Conservation (phyloP, 768 basidiomycete genomes). For the Candolleomyces eurysporus region DNA sequence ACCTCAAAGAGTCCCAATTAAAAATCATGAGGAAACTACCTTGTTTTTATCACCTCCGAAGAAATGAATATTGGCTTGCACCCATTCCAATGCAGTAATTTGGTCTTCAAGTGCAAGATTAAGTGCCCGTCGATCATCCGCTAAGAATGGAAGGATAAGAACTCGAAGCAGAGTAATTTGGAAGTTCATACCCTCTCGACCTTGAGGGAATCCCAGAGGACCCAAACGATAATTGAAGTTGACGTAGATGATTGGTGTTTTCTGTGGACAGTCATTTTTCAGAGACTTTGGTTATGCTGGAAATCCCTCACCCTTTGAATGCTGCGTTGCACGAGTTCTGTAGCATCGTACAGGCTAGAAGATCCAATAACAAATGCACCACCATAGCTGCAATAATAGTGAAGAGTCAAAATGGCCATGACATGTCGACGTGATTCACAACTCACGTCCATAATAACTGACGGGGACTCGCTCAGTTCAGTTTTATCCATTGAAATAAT, state of each 20-base stretch:
- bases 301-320: constrained; percentile 33
- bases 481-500: background rate
- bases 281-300: too few relatives aligned
- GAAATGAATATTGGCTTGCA: too few relatives aligned
- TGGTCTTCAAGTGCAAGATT: constrained; percentile 49
- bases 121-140: constrained; percentile 32
- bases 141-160: too few relatives aligned
- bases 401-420: background rate
- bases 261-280: too few relatives aligned
- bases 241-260: too few relatives aligned
- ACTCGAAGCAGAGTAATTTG: too few relatives aligned
- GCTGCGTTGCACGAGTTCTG: constrained; percentile 33
- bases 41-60: too few relatives aligned
- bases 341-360: constrained; percentile 29
- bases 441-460: constrained; percentile 41
- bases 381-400: too few relatives aligned
- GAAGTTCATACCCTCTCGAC: too few relatives aligned
- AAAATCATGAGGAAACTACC: constrained; percentile 10
- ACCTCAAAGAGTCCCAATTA: background rate
- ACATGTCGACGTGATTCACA: background rate
- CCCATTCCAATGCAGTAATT: too few relatives aligned
- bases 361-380: constrained; percentile 30
- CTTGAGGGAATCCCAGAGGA: too few relatives aligned
- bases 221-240: too few relatives aligned
- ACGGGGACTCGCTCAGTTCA: background rate